Conservation (phyloP, 2,329 filamentous ascomycete species). For the Xylariales sp. region DNA sequence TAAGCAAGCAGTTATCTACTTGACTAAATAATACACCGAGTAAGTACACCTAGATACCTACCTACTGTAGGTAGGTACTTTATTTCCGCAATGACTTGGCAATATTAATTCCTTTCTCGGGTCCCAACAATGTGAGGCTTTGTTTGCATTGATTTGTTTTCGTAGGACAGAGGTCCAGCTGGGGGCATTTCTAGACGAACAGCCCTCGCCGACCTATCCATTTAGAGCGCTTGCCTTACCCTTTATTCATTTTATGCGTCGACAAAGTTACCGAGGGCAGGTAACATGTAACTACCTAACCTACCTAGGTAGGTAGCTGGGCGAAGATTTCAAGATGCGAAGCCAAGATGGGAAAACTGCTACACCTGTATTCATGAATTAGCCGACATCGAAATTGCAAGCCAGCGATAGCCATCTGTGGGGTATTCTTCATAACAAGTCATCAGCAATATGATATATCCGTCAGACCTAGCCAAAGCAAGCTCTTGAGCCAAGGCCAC, state of each 20-base stretch:
- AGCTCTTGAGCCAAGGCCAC: slow-evolving; percentile 7
- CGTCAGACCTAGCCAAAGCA: slow-evolving; percentile 7
- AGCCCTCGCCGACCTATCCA: not conserved
- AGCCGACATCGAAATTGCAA: slow-evolving; percentile 6
- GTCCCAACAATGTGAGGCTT: too few relatives aligned
- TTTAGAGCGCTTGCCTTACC: not conserved
- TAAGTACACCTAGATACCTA: too few relatives aligned
- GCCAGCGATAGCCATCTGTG: slow-evolving; percentile 12
- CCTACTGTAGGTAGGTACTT: too few relatives aligned
- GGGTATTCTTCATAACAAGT: slow-evolving; percentile 29
- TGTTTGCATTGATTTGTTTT: too few relatives aligned
- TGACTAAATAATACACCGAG: too few relatives aligned
- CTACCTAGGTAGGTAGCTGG: not conserved
- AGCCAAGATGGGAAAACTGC: slow-evolving; percentile 2
- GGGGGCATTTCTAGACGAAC: not conserved
- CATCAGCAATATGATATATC: slow-evolving; percentile 28
- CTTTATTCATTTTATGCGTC: not conserved
- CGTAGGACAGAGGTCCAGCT: not conserved
- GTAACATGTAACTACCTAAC: not conserved
- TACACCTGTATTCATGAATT: slow-evolving; percentile 33
- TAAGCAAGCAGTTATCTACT: not conserved
- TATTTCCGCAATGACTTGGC: too few relatives aligned
- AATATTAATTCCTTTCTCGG: too few relatives aligned
- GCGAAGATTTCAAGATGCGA: not conserved
- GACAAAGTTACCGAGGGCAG: not conserved